These are phyloP conservation scores for Diaporthe velutina DNA, from an alignment of 2,329 filamentous ascomycete genomes.

Conservation along the genomic window DNA sequence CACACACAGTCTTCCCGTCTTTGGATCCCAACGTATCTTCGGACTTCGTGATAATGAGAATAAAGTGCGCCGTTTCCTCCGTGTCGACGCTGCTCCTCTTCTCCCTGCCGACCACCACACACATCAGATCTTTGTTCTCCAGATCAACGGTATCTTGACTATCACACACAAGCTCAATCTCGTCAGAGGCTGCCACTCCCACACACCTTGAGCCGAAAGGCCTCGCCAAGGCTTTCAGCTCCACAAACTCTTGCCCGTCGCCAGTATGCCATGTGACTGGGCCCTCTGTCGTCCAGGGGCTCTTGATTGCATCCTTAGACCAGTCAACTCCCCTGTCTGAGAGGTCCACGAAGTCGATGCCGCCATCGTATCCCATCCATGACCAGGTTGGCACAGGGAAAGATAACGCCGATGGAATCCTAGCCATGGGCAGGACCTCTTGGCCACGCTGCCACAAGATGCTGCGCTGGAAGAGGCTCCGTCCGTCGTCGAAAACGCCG, in stretches of 20 bases:
- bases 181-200: not conserved
- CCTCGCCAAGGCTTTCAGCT: not conserved
- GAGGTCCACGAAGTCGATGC: constrained; percentile 46
- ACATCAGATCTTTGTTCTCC: not conserved
- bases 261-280: constrained; percentile 1
- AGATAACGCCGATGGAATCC: constrained; percentile 18
- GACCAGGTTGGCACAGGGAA: constrained; percentile 49
- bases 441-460: constrained; percentile 46
- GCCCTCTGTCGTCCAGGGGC: not conserved
- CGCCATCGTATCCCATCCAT: constrained; percentile 52
- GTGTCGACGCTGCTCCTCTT: not conserved
- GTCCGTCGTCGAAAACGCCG: constrained; percentile 47
- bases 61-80: not conserved
- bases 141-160: not conserved
- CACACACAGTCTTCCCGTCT: not conserved
- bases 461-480: constrained; percentile 44
- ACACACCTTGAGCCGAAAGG: not conserved
- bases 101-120: not conserved
- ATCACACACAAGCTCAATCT: not conserved
- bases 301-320: not conserved
- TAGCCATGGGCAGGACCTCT: constrained; percentile 13
- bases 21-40: no score
- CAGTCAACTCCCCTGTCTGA: constrained; percentile 39
- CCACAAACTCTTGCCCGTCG: not conserved
- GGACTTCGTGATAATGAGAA: not conserved